Base-by-base conservation (phyloP, 768 basidiomycete genomes). In the Clavaria fumosa region DNA sequence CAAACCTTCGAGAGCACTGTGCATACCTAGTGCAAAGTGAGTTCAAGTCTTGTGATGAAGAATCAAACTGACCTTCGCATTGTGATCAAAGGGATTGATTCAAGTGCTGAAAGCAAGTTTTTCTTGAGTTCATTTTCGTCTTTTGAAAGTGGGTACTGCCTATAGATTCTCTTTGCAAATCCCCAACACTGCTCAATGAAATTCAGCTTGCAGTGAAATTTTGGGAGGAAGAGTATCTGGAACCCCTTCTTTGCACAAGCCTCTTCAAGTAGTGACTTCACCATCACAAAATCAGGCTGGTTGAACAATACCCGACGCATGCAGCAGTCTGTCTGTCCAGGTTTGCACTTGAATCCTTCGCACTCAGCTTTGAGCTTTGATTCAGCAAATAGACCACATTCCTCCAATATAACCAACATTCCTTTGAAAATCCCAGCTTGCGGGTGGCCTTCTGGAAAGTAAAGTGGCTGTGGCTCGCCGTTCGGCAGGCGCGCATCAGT, bases 401-500 rank as follows among this genome's bases (percentile, higher is more conserved):
- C 41, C 20, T 31, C 7, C 6, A 42, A 23, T 15, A 42, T 42
- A 5, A 31, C 17, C 22, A 31, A 24, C 41, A 42, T 42, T 19
- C 41, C 41, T 36, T 42, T 42, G 37, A 42, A 42, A 7, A 21
- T 15, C 4, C 41, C 41, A 2, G 36, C 14, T n/a, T n/a, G n/a
- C 10, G 5, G 24, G 23, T 42, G 41, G 27, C 28, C 35, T 12
- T 30, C 28, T 30, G 41, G 36, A 23, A 42, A 42, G 19, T 42
- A 42, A n/a, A 42, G 28, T 22, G 24, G 15, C 20, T 42, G 41
- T 15, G 6, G 10, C 12, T 10, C 20, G 11, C 41, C 41, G 32
- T 31, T 22, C n/a, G n/a, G n/a, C n/a, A 41, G 26, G 12, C 20
- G 7, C 15, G 20, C 40, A 23, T 40, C 17, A n/a, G 17, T 14